phyloP scores from a whole-genome alignment of 129 eudicot genomes.

The Saposhnikovia divaricata region DNA sequence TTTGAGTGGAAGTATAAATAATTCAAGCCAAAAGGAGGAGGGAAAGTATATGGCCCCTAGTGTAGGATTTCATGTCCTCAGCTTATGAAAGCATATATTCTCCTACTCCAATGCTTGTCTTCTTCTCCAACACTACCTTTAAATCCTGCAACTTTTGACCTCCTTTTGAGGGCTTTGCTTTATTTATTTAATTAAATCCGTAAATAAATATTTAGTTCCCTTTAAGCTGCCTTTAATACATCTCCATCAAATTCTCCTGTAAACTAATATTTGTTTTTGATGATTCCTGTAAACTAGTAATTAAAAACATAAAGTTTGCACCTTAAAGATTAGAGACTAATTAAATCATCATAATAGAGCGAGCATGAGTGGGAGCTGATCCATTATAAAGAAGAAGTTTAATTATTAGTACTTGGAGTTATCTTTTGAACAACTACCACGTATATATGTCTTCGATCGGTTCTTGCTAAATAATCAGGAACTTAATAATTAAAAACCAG shows the following conservation, averaged over 20 bases:
- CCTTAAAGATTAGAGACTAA: neutral
- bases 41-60: slow-evolving; percentile 16
- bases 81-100: slow-evolving; percentile 32
- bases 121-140: slow-evolving; percentile 35
- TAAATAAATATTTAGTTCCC: neutral
- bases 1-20: slow-evolving; percentile 8
- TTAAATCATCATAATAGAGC: neutral
- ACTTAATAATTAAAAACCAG: neutral
- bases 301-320: neutral
- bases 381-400: slow-evolving; percentile 1
- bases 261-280: neutral
- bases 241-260: slow-evolving; percentile 13
- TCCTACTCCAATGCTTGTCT: slow-evolving; percentile 32
- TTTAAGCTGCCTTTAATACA: slow-evolving; percentile 20
- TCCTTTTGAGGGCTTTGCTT: slow-evolving; percentile 40
- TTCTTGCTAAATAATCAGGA: neutral
- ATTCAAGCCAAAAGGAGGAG: neutral
- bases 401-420: neutral
- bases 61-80: slow-evolving; percentile 28
- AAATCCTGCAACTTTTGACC: slow-evolving; percentile 30
- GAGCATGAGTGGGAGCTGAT: slow-evolving; percentile 10
- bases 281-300: neutral
- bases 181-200: neutral
- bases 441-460: neutral
- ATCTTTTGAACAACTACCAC: slow-evolving; percentile 5